A percentile compares a stretch with the other conserved stretches of the same genome.
Evolutionary conservation across 2,329 filamentous ascomycete genomes (phyloP).

Genomic region (Cladosporium austrohemisphaericum): DNA sequence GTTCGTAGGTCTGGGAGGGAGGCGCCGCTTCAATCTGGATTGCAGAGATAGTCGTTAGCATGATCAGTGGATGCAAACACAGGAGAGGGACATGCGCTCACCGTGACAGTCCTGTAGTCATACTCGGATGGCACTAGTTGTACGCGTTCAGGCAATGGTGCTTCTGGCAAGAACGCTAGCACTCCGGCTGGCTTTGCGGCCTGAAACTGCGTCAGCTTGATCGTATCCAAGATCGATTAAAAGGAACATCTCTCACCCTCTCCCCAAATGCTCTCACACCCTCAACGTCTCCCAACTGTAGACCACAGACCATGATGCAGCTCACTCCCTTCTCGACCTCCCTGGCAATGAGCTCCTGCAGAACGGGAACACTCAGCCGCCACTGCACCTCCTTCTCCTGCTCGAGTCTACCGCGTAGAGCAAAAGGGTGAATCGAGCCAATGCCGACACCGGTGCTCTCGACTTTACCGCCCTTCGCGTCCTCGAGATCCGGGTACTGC

Average conservation of each 20-base stretch:
- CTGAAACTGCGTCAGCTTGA: too few species aligned
- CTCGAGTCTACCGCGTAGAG: background rate
- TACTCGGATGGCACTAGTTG: too few species aligned
- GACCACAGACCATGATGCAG: background rate
- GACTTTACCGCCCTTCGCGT: background rate
- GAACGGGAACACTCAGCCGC: background rate
- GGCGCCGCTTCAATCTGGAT: too few species aligned
- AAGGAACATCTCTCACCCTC: background rate
- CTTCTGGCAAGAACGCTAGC: too few species aligned
- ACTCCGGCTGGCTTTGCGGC: too few species aligned
- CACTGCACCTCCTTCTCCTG: constrained; percentile 3
- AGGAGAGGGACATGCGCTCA: too few species aligned
- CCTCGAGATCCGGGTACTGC: background rate
- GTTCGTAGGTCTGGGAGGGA: too few species aligned
- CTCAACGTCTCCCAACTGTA: background rate
- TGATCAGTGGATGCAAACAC: too few species aligned
- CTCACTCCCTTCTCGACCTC: constrained; percentile 1
- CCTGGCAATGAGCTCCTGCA: background rate
- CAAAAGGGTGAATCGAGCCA: constrained; percentile 4
- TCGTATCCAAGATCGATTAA: too few species aligned
- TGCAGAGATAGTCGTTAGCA: too few species aligned
- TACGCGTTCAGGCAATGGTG: too few species aligned
- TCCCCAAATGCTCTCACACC: background rate
- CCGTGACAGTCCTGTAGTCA: too few species aligned
- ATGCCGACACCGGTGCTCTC: background rate